Conservation (phyloP, 345 rosid genomes). For the Rhodamnia rubescens region DNA sequence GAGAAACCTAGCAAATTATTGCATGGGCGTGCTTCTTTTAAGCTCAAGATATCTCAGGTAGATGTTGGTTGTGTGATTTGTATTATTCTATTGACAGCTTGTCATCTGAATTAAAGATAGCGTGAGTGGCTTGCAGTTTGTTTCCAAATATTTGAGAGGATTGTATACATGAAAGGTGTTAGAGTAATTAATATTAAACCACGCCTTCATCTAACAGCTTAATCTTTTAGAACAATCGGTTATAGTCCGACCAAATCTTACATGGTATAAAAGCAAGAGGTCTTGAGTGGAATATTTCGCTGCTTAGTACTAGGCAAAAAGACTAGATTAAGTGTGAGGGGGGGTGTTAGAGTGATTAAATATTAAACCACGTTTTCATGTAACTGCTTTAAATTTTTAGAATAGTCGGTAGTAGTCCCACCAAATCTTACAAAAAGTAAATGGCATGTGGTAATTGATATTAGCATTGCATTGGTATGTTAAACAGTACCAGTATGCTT, state of each 20-base stretch:
- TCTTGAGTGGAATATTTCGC: no score
- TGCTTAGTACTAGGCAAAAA: no score
- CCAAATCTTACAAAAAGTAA: neutral
- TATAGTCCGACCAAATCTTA: no score
- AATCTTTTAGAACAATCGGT: no score
- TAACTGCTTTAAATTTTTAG: no score
- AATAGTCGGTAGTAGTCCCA: no score
- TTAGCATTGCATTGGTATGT: neutral
- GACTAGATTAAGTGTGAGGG: no score
- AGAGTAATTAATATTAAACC: no score
- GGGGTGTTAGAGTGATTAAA: no score
- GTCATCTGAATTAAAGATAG: neutral
- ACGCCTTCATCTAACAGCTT: no score
- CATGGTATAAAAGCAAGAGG: no score
- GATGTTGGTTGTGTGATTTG: neutral
- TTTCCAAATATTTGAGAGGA: neutral
- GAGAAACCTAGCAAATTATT: conserved; percentile 49
- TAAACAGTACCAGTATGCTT: neutral
- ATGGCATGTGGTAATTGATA: neutral
- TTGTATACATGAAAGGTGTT: neutral
- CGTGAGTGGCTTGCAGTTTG: neutral
- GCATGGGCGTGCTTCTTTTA: conserved; percentile 70
- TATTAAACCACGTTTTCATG: no score
- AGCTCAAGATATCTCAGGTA: conserved; percentile 82
- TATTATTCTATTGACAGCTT: neutral